Evolutionary conservation across 2,329 filamentous ascomycete species (phyloP).

Genomic region (Corynespora cassiicola): DNA sequence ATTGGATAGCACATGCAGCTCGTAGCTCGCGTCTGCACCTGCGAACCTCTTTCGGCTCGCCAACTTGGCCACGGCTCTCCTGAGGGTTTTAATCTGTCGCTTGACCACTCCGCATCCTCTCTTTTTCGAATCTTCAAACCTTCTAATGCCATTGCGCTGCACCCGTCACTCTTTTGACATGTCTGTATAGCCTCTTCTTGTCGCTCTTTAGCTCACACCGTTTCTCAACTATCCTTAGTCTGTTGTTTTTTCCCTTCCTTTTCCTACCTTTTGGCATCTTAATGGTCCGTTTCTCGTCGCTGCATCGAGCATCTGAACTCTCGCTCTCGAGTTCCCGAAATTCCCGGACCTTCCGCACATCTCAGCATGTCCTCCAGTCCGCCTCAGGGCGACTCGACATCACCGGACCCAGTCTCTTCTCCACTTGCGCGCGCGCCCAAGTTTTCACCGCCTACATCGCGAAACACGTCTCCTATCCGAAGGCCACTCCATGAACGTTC

Average conservation of each 20-base stretch:
- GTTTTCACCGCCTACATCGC: slow-evolving; percentile 36
- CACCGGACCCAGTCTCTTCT: slow-evolving; percentile 30
- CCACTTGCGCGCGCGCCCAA: slow-evolving; percentile 37
- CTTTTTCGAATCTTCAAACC: slow-evolving; percentile 33
- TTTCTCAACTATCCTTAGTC: slow-evolving; percentile 29
- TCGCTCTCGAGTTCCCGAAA: slow-evolving; percentile 28
- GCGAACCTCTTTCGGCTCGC: slow-evolving; percentile 30
- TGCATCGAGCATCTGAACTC: slow-evolving; percentile 26
- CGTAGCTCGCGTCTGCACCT: slow-evolving; percentile 42
- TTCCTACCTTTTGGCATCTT: slow-evolving; percentile 27
- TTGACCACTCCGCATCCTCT: slow-evolving; percentile 36
- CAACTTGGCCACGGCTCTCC: slow-evolving; percentile 27
- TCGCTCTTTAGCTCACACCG: slow-evolving; percentile 39
- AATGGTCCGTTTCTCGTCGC: slow-evolving; percentile 36
- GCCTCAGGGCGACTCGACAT: slow-evolving; percentile 28
- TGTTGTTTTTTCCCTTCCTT: slow-evolving; percentile 24
- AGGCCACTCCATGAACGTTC: slow-evolving; percentile 47
- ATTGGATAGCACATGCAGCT: slow-evolving; percentile 40
- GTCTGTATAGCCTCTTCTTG: slow-evolving; percentile 40
- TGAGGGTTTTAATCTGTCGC: slow-evolving; percentile 34
- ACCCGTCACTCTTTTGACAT: slow-evolving; percentile 44
- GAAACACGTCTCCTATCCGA: slow-evolving; percentile 39
- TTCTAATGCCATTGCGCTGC: slow-evolving; percentile 44
- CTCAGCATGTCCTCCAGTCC: slow-evolving; percentile 40
- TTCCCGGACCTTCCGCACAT: slow-evolving; percentile 23